Evolutionary conservation across 2,329 filamentous ascomycete species (phyloP).

Genomic region (Clonostachys rosea): DNA sequence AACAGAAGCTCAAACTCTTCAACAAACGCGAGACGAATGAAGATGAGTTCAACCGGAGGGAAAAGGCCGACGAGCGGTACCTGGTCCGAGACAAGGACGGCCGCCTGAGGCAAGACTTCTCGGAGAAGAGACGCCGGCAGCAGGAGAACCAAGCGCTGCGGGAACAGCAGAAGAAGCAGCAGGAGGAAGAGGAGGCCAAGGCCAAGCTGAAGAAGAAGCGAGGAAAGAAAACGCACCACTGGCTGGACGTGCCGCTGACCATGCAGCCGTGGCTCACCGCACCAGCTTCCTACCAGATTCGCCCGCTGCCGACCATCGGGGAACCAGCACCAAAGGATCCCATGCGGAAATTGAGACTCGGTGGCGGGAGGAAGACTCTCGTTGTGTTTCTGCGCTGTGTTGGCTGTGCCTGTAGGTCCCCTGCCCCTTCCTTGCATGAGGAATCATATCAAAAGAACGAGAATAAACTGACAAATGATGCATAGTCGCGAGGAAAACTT

Average conservation of each 20-base stretch:
- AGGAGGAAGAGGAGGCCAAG: too few species aligned
- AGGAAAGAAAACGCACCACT: conserved; percentile 20
- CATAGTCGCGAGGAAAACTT: conserved; percentile 51
- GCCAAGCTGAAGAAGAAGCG: conserved; percentile 13
- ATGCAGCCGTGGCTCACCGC: conserved; percentile 49
- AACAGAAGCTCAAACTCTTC: conserved; percentile 8
- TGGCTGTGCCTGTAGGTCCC: conserved; percentile 47
- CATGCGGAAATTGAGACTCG: conserved; percentile 35
- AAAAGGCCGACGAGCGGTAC: too few species aligned
- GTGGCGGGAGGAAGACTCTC: conserved; percentile 35
- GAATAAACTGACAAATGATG: too few species aligned
- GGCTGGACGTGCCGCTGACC: conserved; percentile 36
- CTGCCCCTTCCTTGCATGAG: background rate
- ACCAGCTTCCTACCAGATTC: conserved; percentile 43
- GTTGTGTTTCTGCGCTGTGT: conserved; percentile 51
- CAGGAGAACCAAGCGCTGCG: too few species aligned
- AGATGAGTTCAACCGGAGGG: too few species aligned
- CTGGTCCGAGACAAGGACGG: too few species aligned
- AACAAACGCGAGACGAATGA: conserved; percentile 16
- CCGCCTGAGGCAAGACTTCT: too few species aligned
- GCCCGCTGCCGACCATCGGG: conserved; percentile 38
- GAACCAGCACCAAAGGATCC: conserved; percentile 42
- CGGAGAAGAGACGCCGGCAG: too few species aligned
- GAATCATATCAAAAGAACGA: background rate
- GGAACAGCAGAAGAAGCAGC: too few species aligned